Percentiles rank a stretch among this genome's conserved stretches.
Conservation (phyloP, 2,329 filamentous ascomycete species). For the Epichloe sibirici region DNA sequence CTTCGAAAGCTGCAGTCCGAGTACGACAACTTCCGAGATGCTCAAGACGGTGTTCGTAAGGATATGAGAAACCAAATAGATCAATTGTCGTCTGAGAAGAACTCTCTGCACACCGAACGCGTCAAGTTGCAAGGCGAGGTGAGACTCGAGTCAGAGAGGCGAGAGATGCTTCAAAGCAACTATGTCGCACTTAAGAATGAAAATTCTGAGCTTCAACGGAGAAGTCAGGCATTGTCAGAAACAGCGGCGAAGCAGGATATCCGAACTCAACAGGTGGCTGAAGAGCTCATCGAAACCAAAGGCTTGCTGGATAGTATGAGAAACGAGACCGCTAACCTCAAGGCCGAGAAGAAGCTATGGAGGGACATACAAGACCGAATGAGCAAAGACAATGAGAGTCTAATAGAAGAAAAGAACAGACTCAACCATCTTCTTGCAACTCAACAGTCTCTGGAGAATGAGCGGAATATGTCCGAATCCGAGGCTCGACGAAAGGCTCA, state of each 20-base stretch:
- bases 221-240: conserved; percentile 65
- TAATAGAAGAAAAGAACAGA: conserved; percentile 73
- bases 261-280: conserved; percentile 78
- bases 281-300: conserved; percentile 81
- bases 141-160: conserved; percentile 68
- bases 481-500: conserved; percentile 75
- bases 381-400: conserved; percentile 72
- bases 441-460: conserved; percentile 81
- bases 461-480: conserved; percentile 73
- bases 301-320: conserved; percentile 75
- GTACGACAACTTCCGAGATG: conserved; percentile 81
- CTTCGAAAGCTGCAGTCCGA: conserved; percentile 80
- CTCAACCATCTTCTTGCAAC: conserved; percentile 74
- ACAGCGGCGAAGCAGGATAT: conserved; percentile 82
- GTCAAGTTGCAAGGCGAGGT: conserved; percentile 71
- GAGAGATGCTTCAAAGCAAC: conserved; percentile 82
- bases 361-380: conserved; percentile 86
- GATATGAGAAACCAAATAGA: conserved; percentile 79
- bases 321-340: conserved; percentile 83
- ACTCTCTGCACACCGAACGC: conserved; percentile 68
- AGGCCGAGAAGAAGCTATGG: conserved; percentile 89
- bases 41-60: conserved; percentile 68
- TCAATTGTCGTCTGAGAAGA: conserved; percentile 69
- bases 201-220: conserved; percentile 76
- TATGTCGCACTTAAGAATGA: conserved; percentile 73